phyloP scores from a whole-genome alignment of 805 yeast species.

The Saturnispora besseyi region DNA sequence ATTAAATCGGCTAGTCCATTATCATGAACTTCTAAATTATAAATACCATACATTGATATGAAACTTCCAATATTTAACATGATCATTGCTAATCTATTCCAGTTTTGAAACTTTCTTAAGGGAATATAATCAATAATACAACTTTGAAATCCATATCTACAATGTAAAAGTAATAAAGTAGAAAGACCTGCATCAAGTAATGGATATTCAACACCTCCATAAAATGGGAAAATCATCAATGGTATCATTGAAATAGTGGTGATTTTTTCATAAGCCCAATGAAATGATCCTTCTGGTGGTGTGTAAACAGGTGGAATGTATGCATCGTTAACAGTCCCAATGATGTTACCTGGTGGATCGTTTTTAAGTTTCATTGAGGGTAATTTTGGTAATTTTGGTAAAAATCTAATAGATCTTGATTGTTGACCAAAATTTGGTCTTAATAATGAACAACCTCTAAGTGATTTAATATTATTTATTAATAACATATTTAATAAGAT shows the following conservation, averaged over 20 bases:
- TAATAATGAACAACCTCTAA: background rate
- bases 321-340: conserved; percentile 93
- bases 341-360: conserved; percentile 84
- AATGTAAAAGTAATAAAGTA: conserved; percentile 60
- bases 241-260: conserved; percentile 70
- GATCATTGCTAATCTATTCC: conserved; percentile 61
- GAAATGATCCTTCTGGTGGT: conserved; percentile 72
- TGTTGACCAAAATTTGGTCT: conserved; percentile 2
- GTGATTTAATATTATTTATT: background rate
- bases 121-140: conserved; percentile 94
- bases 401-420: conserved; percentile 15
- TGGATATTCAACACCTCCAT: conserved; percentile 58
- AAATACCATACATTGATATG: conserved; percentile 69
- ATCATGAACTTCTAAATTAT: conserved; percentile 69
- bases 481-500: background rate
- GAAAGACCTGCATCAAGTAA: conserved; percentile 71
- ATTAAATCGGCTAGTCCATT: conserved; percentile 69
- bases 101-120: conserved; percentile 68
- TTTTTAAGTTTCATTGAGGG: conserved; percentile 44
- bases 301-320: conserved; percentile 54
- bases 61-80: conserved; percentile 65
- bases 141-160: conserved; percentile 78
- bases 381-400: conserved; percentile 17
- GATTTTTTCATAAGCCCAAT: conserved; percentile 85
- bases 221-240: conserved; percentile 62